Percentiles rank a stretch among this genome's conserved stretches.
Evolutionary conservation across 2,329 filamentous ascomycete genomes (phyloP).

Genomic region (Sporothrix variecibatus): DNA sequence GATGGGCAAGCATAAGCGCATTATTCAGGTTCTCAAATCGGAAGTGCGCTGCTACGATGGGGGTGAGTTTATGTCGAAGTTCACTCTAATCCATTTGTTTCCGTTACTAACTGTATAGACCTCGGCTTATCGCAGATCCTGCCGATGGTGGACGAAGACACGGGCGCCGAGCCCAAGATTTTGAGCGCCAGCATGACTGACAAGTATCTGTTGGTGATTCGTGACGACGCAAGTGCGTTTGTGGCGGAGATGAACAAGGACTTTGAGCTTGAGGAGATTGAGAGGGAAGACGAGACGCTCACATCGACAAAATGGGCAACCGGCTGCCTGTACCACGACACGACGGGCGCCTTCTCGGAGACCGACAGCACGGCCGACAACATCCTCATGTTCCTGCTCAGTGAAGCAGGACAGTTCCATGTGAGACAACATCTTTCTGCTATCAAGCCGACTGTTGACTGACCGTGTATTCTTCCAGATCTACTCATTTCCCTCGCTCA

Average conservation of each 20-base stretch:
- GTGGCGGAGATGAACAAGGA: constrained; percentile 77
- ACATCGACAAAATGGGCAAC: constrained; percentile 73
- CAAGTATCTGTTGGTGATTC: constrained; percentile 78
- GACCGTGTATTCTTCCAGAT: constrained; percentile 53
- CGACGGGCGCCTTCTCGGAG: constrained; percentile 55
- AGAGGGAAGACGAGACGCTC: constrained; percentile 60
- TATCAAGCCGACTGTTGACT: not conserved
- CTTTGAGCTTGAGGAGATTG: constrained; percentile 82
- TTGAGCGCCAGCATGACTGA: constrained; percentile 82
- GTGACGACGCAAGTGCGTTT: constrained; percentile 79
- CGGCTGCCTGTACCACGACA: constrained; percentile 79
- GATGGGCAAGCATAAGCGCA: constrained; percentile 75
- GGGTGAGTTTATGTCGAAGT: constrained; percentile 56
- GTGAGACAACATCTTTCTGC: constrained; percentile 51
- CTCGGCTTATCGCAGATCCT: constrained; percentile 88
- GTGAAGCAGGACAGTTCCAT: constrained; percentile 70
- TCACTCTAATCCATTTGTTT: not conserved
- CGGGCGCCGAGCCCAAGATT: constrained; percentile 75
- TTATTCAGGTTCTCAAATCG: constrained; percentile 83
- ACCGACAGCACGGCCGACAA: constrained; percentile 46
- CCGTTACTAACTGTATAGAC: constrained; percentile 53
- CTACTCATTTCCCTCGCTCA: constrained; percentile 73
- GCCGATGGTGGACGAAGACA: constrained; percentile 89
- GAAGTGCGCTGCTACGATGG: constrained; percentile 91
- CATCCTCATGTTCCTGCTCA: constrained; percentile 76